phyloP scores from a whole-genome alignment of 805 yeast species.

The Starmerella vaccinii region DNA sequence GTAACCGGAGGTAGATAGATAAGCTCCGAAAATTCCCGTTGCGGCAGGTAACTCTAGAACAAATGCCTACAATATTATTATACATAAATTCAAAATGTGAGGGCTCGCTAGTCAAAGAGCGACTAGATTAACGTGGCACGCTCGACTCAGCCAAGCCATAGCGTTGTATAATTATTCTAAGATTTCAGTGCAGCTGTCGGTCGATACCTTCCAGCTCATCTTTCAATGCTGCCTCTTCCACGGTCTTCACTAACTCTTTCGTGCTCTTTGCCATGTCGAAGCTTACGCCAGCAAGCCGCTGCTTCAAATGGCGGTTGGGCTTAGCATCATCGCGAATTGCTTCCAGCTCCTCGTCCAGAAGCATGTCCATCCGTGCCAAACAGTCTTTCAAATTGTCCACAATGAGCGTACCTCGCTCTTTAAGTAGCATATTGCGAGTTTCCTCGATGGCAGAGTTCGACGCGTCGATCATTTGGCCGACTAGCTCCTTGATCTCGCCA shows the following conservation, averaged over 20 bases:
- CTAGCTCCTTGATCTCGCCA: constrained; percentile 64
- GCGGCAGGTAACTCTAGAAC: too few species aligned
- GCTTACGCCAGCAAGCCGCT: constrained; percentile 89
- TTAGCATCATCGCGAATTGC: constrained; percentile 35
- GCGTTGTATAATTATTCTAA: too few species aligned
- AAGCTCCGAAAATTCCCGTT: too few species aligned
- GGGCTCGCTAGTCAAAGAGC: too few species aligned
- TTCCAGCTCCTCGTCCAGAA: constrained; percentile 40
- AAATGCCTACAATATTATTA: too few species aligned
- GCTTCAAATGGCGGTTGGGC: constrained; percentile 77
- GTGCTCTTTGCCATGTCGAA: constrained; percentile 95
- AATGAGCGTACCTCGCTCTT: constrained; percentile 87
- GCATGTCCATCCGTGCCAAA: constrained; percentile 64
- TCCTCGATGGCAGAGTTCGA: constrained; percentile 81
- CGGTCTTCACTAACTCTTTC: constrained; percentile 88
- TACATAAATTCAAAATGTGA: too few species aligned
- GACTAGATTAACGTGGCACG: too few species aligned
- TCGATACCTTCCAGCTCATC: constrained; percentile 77
- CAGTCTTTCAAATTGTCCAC: constrained; percentile 80
- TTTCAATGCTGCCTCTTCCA: constrained; percentile 83
- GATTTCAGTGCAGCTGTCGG: constrained; percentile 34
- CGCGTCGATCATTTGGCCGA: constrained; percentile 80
- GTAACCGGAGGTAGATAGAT: too few species aligned
- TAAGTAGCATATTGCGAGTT: constrained; percentile 70
- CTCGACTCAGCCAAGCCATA: too few species aligned